These are phyloP conservation scores for Raddia guianensis DNA, from an alignment of 176 grass and related monocot genomes.

Conservation along the genomic window DNA sequence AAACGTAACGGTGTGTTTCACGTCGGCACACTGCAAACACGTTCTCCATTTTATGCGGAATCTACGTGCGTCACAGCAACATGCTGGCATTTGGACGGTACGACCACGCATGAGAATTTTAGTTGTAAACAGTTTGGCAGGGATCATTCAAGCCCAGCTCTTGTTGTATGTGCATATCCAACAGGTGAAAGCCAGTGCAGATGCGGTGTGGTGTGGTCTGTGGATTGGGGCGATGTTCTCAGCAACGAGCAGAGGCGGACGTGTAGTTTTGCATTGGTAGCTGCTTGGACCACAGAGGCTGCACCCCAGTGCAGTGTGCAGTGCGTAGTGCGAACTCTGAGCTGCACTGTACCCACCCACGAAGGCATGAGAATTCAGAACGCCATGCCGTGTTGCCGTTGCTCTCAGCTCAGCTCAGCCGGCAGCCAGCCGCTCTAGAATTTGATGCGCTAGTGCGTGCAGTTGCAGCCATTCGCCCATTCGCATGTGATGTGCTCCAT, in stretches of 20 bases:
- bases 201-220: not conserved
- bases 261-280: constrained; percentile 4
- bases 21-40: too few species aligned
- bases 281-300: not conserved
- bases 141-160: not conserved
- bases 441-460: too few species aligned
- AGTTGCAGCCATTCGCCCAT: not conserved
- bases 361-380: not conserved
- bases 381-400: constrained; percentile 14
- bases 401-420: not conserved
- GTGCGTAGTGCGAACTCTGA: not conserved
- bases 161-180: not conserved
- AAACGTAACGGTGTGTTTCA: too few species aligned
- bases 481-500: too few species aligned
- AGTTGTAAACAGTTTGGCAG: not conserved
- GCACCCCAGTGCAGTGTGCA: too few species aligned
- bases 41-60: too few species aligned
- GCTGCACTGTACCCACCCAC: not conserved
- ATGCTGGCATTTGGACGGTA: not conserved
- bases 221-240: not conserved
- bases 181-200: not conserved
- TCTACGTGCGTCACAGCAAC: too few species aligned
- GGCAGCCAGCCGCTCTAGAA: constrained; percentile 31
- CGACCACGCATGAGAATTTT: not conserved
- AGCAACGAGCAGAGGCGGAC: not conserved